Percentiles rank a stretch among this genome's conserved stretches.
Conservation (phyloP, 1,139 yeast genomes). For the Candida tropicalis region DNA sequence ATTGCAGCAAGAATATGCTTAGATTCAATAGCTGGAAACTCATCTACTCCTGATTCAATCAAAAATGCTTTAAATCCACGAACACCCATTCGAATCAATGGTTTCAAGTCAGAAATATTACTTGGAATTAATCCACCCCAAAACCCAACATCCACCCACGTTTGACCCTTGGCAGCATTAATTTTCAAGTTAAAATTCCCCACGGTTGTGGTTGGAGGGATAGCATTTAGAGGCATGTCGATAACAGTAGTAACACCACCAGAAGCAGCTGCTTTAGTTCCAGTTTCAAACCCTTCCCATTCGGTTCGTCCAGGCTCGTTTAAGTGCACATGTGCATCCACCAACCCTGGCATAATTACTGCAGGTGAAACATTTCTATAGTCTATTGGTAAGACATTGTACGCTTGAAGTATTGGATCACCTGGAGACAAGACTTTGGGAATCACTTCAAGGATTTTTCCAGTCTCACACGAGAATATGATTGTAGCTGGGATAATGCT, state of each 20-base stretch:
- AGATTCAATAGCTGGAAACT: conserved; percentile 79
- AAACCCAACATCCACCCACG: conserved; percentile 93
- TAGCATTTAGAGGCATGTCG: conserved; percentile 95
- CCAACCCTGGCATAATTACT: conserved; percentile 83
- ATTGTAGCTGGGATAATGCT: conserved; percentile 65
- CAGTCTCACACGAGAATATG: conserved; percentile 61
- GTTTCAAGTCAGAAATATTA: conserved; percentile 67
- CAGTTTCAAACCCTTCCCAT: conserved; percentile 95
- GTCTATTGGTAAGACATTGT: conserved; percentile 42
- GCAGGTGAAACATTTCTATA: conserved; percentile 63
- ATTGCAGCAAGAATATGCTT: conserved; percentile 67
- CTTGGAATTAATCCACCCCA: conserved; percentile 95
- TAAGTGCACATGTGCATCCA: conserved; percentile 90
- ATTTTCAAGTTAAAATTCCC: conserved; percentile 73
- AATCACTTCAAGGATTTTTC: conserved; percentile 61
- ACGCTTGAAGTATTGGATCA: conserved; percentile 42
- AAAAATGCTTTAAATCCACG: conserved; percentile 91
- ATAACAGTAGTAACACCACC: conserved; percentile 97
- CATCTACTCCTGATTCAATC: conserved; percentile 92
- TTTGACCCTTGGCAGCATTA: conserved; percentile 74
- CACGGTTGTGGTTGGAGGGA: conserved; percentile 90
- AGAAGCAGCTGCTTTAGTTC: conserved; percentile 88
- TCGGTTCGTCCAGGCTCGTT: conserved; percentile 95
- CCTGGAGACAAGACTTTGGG: conserved; percentile 32
- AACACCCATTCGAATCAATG: conserved; percentile 81